Conservation (phyloP, 2,329 filamentous ascomycete species). For the Elsinoe necatrix region DNA sequence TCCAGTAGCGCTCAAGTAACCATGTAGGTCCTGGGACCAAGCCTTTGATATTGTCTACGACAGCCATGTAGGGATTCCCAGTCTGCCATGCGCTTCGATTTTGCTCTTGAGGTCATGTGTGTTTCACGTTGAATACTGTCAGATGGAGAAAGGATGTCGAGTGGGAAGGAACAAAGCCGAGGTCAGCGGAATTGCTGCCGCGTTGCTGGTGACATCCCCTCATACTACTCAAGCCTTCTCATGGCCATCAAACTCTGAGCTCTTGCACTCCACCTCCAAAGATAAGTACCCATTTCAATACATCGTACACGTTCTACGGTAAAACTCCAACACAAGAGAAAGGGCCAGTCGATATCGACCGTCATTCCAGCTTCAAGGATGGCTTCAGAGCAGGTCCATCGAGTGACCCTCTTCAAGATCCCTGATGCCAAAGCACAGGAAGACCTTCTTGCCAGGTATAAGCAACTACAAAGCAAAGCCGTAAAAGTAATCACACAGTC, state of each 20-base stretch:
- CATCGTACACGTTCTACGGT: too few relatives aligned
- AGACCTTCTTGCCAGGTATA: slow-evolving; percentile 38
- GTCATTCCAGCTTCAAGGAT: neutral
- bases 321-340: too few relatives aligned
- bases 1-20: neutral
- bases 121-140: neutral
- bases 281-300: too few relatives aligned
- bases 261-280: neutral
- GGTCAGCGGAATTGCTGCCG: neutral
- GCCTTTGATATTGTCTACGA: neutral
- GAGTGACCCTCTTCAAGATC: slow-evolving; percentile 48
- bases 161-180: neutral
- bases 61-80: neutral
- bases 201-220: neutral
- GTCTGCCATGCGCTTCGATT: neutral
- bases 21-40: neutral
- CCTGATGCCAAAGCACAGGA: slow-evolving; percentile 38
- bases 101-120: neutral
- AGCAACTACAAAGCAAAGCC: slow-evolving; percentile 36
- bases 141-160: too few relatives aligned
- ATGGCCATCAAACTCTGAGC: neutral
- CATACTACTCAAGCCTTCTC: neutral
- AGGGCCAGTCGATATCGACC: too few relatives aligned
- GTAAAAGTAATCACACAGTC: slow-evolving; percentile 31
- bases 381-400: slow-evolving; percentile 30